Evolutionary conservation across 2,329 filamentous ascomycete genomes (phyloP).

Genomic region (Cladophialophora exuberans): DNA sequence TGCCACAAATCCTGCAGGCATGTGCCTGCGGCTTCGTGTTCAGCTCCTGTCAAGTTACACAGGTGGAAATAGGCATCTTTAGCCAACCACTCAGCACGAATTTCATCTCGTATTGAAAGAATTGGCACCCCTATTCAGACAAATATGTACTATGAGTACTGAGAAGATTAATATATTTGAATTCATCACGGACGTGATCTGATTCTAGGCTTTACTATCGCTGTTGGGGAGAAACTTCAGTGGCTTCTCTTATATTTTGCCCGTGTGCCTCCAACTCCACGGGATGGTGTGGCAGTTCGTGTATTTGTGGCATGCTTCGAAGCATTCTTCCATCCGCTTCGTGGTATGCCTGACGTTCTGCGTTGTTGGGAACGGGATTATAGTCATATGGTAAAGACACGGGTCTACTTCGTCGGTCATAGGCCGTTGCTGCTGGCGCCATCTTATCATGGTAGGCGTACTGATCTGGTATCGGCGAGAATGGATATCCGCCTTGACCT

Average conservation of each 20-base stretch:
- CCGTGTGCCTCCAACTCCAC: background rate
- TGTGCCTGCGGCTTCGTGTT: no score
- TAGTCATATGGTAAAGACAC: background rate
- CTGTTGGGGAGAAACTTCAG: background rate
- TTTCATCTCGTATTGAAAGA: no score
- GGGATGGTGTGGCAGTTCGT: background rate
- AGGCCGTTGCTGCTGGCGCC: background rate
- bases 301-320: background rate
- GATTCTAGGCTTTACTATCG: background rate
- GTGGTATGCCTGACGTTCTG: background rate
- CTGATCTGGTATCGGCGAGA: background rate
- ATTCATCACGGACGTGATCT: no score
- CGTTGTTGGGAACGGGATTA: background rate
- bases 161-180: no score
- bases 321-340: slow-evolving; percentile 3
- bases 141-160: no score
- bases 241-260: background rate
- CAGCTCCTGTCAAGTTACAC: no score
- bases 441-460: background rate
- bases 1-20: no score
- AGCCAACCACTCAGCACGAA: no score
- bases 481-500: background rate
- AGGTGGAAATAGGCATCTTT: no score
- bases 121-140: no score
- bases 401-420: background rate